Evolutionary conservation across 1,284 basidiomycete genomes (phyloP).

Genomic region (Cryptococcus sp.): DNA sequence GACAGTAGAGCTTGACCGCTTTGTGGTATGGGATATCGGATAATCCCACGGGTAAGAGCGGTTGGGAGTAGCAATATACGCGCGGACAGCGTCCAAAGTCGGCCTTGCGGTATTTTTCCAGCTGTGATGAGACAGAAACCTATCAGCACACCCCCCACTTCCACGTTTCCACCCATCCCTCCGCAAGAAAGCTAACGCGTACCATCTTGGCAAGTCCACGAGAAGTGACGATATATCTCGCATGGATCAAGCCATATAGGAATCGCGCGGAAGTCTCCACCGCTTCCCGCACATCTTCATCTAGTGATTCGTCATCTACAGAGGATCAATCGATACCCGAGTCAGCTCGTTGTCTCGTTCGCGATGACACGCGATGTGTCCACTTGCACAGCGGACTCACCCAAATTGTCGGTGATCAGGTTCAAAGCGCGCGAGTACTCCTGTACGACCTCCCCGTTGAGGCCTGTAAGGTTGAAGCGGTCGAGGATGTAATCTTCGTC

Average conservation of each 20-base stretch:
- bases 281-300: slow-evolving; percentile 56
- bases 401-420: slow-evolving; percentile 84
- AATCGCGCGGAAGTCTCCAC: slow-evolving; percentile 88
- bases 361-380: background rate
- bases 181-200: slow-evolving; percentile 18
- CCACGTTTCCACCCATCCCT: background rate
- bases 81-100: slow-evolving; percentile 96
- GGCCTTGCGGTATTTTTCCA: slow-evolving; percentile 94
- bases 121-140: slow-evolving; percentile 56
- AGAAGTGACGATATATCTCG: slow-evolving; percentile 92
- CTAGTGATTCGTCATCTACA: slow-evolving; percentile 55
- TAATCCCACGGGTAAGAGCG: slow-evolving; percentile 90
- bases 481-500: slow-evolving; percentile 99
- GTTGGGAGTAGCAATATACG: slow-evolving; percentile 86
- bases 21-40: slow-evolving; percentile 94
- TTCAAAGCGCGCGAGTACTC: slow-evolving; percentile 94
- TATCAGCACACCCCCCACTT: background rate
- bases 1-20: slow-evolving; percentile 95
- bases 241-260: slow-evolving; percentile 94
- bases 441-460: slow-evolving; percentile 88
- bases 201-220: slow-evolving; percentile 96
- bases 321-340: background rate
- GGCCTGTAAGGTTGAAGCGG: slow-evolving; percentile 94
- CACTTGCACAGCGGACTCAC: slow-evolving; percentile 56
- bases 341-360: slow-evolving; percentile 1